Evolutionary conservation across 139 green algal species (phyloP).

Genomic region (Auxenochlorella pyrenoidosa): DNA sequence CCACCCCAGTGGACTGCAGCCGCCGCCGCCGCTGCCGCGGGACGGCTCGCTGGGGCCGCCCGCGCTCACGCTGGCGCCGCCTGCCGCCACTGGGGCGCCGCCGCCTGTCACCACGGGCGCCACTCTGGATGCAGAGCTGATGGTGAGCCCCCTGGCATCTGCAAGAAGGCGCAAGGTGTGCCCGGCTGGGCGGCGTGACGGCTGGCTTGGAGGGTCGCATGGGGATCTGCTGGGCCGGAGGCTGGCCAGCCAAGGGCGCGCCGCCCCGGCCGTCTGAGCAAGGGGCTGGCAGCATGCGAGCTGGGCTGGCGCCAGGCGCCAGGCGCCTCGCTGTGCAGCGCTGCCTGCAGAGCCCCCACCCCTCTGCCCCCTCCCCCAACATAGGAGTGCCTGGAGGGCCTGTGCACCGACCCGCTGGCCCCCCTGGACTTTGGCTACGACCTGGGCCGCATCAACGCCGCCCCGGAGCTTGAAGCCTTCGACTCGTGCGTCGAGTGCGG

Average conservation of each 20-base stretch:
- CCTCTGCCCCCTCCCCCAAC: too few species aligned
- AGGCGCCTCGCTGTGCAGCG: too few species aligned
- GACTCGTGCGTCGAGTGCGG: neutral
- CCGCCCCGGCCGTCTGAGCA: too few species aligned
- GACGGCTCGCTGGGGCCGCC: neutral
- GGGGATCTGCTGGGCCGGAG: too few species aligned
- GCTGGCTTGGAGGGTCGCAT: neutral
- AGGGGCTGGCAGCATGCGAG: too few species aligned
- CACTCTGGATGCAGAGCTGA: conserved; percentile 8
- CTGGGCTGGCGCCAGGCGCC: too few species aligned
- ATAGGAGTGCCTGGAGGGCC: conserved; percentile 14
- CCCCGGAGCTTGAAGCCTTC: neutral
- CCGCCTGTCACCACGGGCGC: neutral
- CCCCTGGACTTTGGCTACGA: conserved; percentile 5
- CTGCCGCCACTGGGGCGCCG: neutral
- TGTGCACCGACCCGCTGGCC: neutral
- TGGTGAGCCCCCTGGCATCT: neutral
- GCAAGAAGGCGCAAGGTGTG: neutral
- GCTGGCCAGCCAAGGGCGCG: too few species aligned
- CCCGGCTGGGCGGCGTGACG: neutral
- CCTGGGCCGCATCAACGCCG: neutral
- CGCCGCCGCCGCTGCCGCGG: neutral
- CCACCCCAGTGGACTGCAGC: neutral
- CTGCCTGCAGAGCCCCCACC: too few species aligned
- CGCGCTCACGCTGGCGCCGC: neutral